A percentile compares a stretch with the other conserved stretches of the same genome.
Conservation (phyloP, 108 stramenopile species). For the Stephanodiscus minutulus region DNA sequence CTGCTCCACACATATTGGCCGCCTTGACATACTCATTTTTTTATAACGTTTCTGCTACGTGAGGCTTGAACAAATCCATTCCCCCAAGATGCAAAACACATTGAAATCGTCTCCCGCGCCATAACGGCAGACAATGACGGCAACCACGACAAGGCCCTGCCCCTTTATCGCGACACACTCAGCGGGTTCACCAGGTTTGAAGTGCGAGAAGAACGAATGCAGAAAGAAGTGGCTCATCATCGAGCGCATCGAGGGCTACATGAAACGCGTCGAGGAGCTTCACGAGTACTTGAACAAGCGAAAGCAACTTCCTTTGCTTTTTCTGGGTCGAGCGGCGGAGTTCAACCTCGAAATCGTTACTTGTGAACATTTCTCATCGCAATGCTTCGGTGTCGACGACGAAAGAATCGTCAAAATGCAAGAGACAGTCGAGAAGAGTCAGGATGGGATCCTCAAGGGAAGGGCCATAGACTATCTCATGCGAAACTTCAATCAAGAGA, state of each 20-base stretch:
- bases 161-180: conserved; percentile 85
- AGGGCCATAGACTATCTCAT: too few species aligned
- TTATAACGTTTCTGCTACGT: background rate
- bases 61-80: background rate
- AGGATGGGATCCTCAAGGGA: too few species aligned
- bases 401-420: too few species aligned
- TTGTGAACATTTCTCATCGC: too few species aligned
- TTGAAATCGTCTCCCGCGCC: conserved; percentile 83
- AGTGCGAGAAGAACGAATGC: conserved; percentile 97
- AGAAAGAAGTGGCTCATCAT: conserved; percentile 87
- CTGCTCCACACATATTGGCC: conserved; percentile 8
- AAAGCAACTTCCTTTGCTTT: too few species aligned
- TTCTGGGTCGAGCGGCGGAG: too few species aligned
- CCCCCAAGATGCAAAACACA: conserved; percentile 74
- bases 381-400: too few species aligned
- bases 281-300: conserved; percentile 80
- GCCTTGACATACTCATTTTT: background rate
- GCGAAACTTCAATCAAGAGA: too few species aligned
- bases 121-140: conserved; percentile 90
- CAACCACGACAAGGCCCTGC: conserved; percentile 88
- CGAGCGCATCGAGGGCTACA: conserved; percentile 96
- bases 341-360: too few species aligned
- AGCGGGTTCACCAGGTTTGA: conserved; percentile 94
- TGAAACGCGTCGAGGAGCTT: conserved; percentile 98
- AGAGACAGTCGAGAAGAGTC: too few species aligned